Conservation (phyloP, 129 eudicot species). For the sunflower (Helianthus annuus) region HanXRQr2.0-SUNRISE NC_035440.2:44747731-44748230, state of each 20-base stretch:
- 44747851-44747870: neutral
- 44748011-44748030: neutral
- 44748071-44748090: conserved; percentile 53
- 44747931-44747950: neutral
- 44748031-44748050: neutral
- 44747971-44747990: conserved; percentile 19
- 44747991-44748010: neutral
- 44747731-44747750: too few species aligned
- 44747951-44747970: conserved; percentile 22
- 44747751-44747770: too few species aligned
- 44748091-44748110: conserved; percentile 93
- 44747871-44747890: conserved; percentile 2
- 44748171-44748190: conserved; percentile 95
- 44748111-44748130: conserved; percentile 93
- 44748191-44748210: conserved; percentile 95
- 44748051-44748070: conserved; percentile 15
- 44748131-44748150: conserved; percentile 94
- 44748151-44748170: conserved; percentile 96
- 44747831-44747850: neutral
- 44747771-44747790: too few species aligned
- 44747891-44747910: conserved; percentile 24
- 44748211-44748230: conserved; percentile 97
- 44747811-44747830: neutral
- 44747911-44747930: neutral
- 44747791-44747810: too few species aligned